Base-by-base conservation (phyloP, 2,329 filamentous ascomycete genomes). In the Fusarium buxicola region DNA sequence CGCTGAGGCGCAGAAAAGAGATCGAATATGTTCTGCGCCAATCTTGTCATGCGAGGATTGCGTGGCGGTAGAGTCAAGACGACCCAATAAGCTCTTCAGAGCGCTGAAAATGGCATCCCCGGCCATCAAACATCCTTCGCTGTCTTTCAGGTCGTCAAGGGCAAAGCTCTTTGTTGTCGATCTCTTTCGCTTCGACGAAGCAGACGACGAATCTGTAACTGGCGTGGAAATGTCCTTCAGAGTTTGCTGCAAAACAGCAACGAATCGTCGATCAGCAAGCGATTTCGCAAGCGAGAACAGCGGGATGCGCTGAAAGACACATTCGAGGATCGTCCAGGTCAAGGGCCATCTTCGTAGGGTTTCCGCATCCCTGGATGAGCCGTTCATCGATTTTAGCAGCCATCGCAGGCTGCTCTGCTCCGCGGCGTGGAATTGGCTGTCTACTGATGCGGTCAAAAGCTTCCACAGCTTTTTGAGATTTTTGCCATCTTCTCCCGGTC, bases 241-340 rank as follows among this genome's bases (percentile, higher is more conserved):
- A 0, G 89, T 86, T 67, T 86, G 84, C 67, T 89, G 86, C 36
- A 96, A 73, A 9, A 92, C 84, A 1, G 78, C 76, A 30, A 91
- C 77, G 49, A 96, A 92, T 40, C 86, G 84, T 54, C 89, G 82
- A 55, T 93, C 88, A 18, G 86, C 87, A 7, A 96, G 81, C 5
- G 90, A 87, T 55, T 88, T 87, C 8, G 91, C 90, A 21, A 92
- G 80, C 10, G 86, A 88, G 40, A 90, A 88, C 0, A 87, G 78
- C 0, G 91, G 89, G 15, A 94, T 85, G n/a, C 86, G 78, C 45
- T 82, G 78, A 50, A 92, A 82, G 43, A 90, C 80, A 56, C 82
- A 83, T 39, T 81, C 80, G 21, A 93, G 73, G 31, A 92, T 82
- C 27, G 78, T 80, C 90, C 87, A 89, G 9, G 85, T 80, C 48